These are phyloP conservation scores for Saturnispora gosingensis DNA, from an alignment of 805 yeast genomes.

Conservation along the genomic window DNA sequence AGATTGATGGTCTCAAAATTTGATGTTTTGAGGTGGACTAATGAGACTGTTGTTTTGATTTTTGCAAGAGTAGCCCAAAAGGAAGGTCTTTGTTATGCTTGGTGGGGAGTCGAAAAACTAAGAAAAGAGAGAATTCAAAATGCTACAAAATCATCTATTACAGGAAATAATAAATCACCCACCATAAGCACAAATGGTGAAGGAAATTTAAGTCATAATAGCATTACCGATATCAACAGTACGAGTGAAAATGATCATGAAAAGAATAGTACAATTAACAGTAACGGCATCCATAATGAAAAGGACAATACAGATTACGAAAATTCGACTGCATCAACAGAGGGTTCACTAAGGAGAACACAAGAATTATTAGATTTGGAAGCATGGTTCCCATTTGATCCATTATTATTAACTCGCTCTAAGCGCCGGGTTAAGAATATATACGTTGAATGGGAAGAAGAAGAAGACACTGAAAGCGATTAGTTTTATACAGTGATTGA, in stretches of 20 bases:
- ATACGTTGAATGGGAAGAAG: conserved; percentile 80
- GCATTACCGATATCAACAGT: background rate
- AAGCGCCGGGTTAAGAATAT: conserved; percentile 43
- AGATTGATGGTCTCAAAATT: conserved; percentile 77
- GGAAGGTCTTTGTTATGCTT: conserved; percentile 86
- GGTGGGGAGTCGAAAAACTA: conserved; percentile 84
- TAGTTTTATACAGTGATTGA: conserved; percentile 12
- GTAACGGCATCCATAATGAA: background rate
- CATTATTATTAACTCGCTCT: conserved; percentile 60
- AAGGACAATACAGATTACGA: background rate
- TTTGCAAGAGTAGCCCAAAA: conserved; percentile 89
- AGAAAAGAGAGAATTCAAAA: conserved; percentile 50
- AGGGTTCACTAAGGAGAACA: conserved; percentile 21
- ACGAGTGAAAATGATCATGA: background rate
- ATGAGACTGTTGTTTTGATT: conserved; percentile 85
- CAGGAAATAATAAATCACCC: background rate
- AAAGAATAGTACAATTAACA: background rate
- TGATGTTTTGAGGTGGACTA: conserved; percentile 89
- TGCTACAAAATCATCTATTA: conserved; percentile 1
- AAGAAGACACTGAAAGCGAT: conserved; percentile 37
- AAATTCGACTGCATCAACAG: conserved; percentile 4
- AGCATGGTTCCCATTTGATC: conserved; percentile 96
- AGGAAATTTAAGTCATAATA: background rate
- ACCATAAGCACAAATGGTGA: background rate
- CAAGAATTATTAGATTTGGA: conserved; percentile 84